Evolutionary conservation across 352 stramenopile genomes (phyloP).

Genomic region (Phytophthora sojae): DNA sequence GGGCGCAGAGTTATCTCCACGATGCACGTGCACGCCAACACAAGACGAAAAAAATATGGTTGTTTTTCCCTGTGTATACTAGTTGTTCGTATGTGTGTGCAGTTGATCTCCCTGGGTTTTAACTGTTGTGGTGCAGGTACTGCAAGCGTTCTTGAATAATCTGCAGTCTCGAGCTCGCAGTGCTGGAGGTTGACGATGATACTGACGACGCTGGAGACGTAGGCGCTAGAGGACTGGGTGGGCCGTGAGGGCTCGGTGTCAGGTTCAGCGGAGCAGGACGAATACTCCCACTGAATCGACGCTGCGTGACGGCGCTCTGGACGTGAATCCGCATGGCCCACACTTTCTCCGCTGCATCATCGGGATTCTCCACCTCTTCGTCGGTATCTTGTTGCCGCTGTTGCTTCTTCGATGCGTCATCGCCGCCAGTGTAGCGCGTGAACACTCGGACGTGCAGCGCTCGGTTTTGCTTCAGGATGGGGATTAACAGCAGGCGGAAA

Average conservation of each 20-base stretch:
- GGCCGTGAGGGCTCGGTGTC: slow-evolving; percentile 9
- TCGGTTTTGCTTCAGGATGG: slow-evolving; percentile 66
- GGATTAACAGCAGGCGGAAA: slow-evolving; percentile 72
- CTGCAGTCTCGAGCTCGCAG: slow-evolving; percentile 52
- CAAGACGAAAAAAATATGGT: slow-evolving; percentile 10
- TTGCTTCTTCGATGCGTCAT: slow-evolving; percentile 1
- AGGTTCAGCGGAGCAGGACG: slow-evolving; percentile 20
- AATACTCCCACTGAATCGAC: slow-evolving; percentile 1
- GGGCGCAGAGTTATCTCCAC: background rate
- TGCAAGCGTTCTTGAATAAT: slow-evolving; percentile 73
- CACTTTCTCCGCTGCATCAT: slow-evolving; percentile 27
- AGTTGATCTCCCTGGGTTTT: background rate
- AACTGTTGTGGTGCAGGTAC: slow-evolving; percentile 49
- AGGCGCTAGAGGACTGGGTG: slow-evolving; percentile 20
- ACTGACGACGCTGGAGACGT: slow-evolving; percentile 38
- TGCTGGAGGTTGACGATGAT: slow-evolving; percentile 37
- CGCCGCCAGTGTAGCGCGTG: slow-evolving; percentile 41
- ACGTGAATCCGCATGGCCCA: slow-evolving; percentile 79
- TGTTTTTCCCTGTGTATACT: slow-evolving; percentile 4
- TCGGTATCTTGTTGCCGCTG: slow-evolving; percentile 9
- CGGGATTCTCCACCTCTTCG: background rate
- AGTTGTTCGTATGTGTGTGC: background rate
- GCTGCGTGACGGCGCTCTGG: slow-evolving; percentile 31
- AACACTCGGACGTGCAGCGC: slow-evolving; percentile 64
- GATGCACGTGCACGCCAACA: background rate